Evolutionary conservation across 2,329 filamentous ascomycete genomes (phyloP), one percentile per base, ranked within the genome.

Genomic region (Colletotrichum nymphaeae): DNA sequence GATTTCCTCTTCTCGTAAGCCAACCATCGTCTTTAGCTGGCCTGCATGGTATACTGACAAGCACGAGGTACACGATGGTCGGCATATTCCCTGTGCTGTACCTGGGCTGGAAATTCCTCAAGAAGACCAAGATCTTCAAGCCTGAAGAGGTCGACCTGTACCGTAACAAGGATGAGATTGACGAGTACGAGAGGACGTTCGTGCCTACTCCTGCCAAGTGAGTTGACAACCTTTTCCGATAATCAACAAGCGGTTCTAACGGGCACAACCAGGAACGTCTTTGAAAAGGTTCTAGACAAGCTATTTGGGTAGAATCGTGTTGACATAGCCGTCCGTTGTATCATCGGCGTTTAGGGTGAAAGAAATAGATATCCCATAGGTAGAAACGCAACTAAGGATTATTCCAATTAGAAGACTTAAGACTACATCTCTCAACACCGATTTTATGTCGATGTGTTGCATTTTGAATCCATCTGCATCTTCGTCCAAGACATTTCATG

Each of bases 1-100:
- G 90, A 89, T 7, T 97, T 96, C 80, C 81, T 96, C 32, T 94
- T 95, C 81, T 93, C 91, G 81, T 91, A 77, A 84, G 87, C 84
- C 24, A 4, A 14, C 1, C 8, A 57, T 11, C 24, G 19, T 26
- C 14, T 22, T 16, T n/a, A 35, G 6, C n/a, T 66, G 0, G 9
- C 2, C 4, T 12, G 12, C 55, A 1, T 19, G n/a, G 37, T 19
- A 19, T 42, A 52, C 46, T 70, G 22, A 77, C 56, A 42, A 22
- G 9, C 19, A 4, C 19, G 0, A 35, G 71, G 3, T 95, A 95
- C 81, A 90, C 91, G 62, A 94, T 94, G 87, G 89, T 95, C 63
- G 89, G 88, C 5, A 83, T 95, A 2, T 94, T 94, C 78, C 93
- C 93, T 0, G 76, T 91, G 0, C 83, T 96, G 2, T 95, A 90